Conservation (phyloP, 2,329 filamentous ascomycete species). For the Herpotrichia juniperi region DNA sequence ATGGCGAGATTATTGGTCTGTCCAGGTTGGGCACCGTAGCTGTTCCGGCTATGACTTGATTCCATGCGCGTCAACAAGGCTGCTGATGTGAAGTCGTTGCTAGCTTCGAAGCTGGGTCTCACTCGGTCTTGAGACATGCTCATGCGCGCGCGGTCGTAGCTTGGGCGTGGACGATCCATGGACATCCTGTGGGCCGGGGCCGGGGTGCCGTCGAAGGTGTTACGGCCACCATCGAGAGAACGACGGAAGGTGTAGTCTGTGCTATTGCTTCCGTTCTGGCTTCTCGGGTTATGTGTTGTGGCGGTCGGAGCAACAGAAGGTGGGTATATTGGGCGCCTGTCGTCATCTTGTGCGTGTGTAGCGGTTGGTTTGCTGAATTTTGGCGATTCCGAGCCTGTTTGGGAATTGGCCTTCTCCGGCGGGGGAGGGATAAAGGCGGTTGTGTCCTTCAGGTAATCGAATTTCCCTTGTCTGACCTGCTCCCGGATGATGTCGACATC, state of each 20-base stretch:
- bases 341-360: constrained; percentile 72
- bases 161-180: constrained; percentile 66
- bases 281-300: constrained; percentile 72
- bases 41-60: constrained; percentile 56
- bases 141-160: constrained; percentile 73
- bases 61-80: constrained; percentile 85
- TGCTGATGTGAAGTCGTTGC: constrained; percentile 89
- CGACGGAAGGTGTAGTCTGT: constrained; percentile 77
- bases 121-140: constrained; percentile 86
- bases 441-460: constrained; percentile 71
- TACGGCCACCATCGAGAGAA: constrained; percentile 40
- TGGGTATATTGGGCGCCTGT: constrained; percentile 90
- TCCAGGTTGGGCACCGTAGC: constrained; percentile 10
- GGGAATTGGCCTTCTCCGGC: constrained; percentile 54
- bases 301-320: constrained; percentile 81
- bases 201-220: no score
- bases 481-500: constrained; percentile 96
- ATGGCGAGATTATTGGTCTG: constrained; percentile 18
- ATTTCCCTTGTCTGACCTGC: constrained; percentile 82
- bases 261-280: constrained; percentile 91
- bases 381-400: constrained; percentile 64
- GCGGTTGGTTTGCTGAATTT: constrained; percentile 44
- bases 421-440: constrained; percentile 56
- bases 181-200: constrained; percentile 41
- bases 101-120: constrained; percentile 82